These are phyloP conservation scores for Alternaria gansuensis DNA, from an alignment of 2,329 filamentous ascomycete genomes.

Conservation along the genomic window DNA sequence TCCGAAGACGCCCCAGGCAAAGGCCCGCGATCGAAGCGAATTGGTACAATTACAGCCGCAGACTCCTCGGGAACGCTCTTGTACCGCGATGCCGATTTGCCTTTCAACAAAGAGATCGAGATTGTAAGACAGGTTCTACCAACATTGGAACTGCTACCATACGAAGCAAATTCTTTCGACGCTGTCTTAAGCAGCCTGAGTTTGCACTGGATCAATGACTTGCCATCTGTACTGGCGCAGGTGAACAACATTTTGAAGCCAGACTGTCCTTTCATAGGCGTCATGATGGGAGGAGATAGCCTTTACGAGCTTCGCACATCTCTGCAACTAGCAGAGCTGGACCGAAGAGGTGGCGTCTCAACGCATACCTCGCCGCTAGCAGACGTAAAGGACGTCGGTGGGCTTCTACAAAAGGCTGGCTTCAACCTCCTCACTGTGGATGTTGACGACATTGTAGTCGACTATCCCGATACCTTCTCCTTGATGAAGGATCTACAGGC, in stretches of 20 bases:
- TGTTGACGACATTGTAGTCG: constrained; percentile 95
- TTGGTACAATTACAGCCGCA: constrained; percentile 78
- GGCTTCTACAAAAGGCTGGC: constrained; percentile 82
- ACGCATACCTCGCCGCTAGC: constrained; percentile 91
- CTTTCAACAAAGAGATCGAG: constrained; percentile 77
- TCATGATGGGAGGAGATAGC: constrained; percentile 96
- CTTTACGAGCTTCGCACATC: constrained; percentile 93
- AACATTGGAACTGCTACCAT: constrained; percentile 79
- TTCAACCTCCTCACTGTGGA: constrained; percentile 98
- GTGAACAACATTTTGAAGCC: constrained; percentile 89
- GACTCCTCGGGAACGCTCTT: constrained; percentile 83
- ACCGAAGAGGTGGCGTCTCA: constrained; percentile 88
- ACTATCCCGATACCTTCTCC: constrained; percentile 88
- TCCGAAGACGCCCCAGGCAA: constrained; percentile 69
- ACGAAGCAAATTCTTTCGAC: constrained; percentile 79
- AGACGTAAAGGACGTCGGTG: constrained; percentile 90
- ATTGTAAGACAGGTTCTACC: constrained; percentile 79
- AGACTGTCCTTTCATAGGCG: constrained; percentile 89
- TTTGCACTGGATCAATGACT: constrained; percentile 97
- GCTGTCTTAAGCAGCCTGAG: constrained; percentile 88
- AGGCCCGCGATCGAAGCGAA: constrained; percentile 73
- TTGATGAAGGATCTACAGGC: constrained; percentile 93
- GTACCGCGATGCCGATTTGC: constrained; percentile 77
- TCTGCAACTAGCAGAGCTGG: constrained; percentile 89
- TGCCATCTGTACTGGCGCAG: constrained; percentile 83